Base-by-base conservation (phyloP, 2,329 filamentous ascomycete genomes). In the Aspergillus sp. region DNA sequence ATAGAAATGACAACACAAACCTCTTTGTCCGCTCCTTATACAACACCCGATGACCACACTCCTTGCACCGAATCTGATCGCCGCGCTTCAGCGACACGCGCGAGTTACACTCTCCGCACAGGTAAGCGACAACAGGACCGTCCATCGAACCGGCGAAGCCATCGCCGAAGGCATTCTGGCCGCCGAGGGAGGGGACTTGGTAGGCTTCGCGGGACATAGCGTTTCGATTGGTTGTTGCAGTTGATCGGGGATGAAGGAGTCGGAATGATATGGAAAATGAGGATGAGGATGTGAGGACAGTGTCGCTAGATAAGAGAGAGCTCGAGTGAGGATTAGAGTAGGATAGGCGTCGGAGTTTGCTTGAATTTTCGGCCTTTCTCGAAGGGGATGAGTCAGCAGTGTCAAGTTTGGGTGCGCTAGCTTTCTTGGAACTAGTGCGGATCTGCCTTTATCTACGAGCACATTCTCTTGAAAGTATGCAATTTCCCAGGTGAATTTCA, bases 11-110 rank as follows among this genome's bases (percentile, higher is more conserved):
- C 42, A 41, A 45, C 50, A 74, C 85, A 71, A 68, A 96, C 93
- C 93, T 83, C 79, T 95, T 96, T 41, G 93, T 98, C 65, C 93
- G 76, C 81, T 96, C 88, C 81, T 98, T 98, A 74, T 97, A 97
- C 58, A 98, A 74, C 52, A 98, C 90, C 56, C 93, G 84, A 63
- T 95, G 93, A 6, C 93, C 93, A 69, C 93, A 98, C 72, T 90
- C 87, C 69, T 88, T 86, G 78, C 90, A 95, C 23, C 88, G 80
- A 58, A 95, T 91, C 30, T 85, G 83, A 61, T 93, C 88, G 53
- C 83, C 85, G 57, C 84, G 81, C 70, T 86, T 85, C 59, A 95
- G 75, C 15, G 80, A 77, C 41, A 91, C 86, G 59, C 86, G 85
- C 53, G 81, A 77, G 50, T 86, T 88, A 76, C 89, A 95, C 73